Percentiles rank a stretch among this genome's conserved stretches.
phyloP scores from a whole-genome alignment of 352 stramenopile species.

The Plasmopara muralis region DNA sequence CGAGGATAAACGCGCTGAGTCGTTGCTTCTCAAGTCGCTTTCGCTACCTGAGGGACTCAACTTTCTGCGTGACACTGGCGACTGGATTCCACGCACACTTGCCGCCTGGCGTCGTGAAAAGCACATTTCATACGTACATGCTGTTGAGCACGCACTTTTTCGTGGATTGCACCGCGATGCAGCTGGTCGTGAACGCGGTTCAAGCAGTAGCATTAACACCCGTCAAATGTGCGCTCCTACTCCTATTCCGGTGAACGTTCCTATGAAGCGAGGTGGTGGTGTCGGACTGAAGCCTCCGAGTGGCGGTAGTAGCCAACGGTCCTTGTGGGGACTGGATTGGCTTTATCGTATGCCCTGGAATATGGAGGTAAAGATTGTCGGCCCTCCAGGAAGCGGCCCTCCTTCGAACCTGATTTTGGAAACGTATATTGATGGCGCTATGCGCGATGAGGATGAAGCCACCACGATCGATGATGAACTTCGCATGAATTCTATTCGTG shows the following conservation, averaged over 20 bases:
- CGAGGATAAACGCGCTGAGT: constrained; percentile 73
- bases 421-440: constrained; percentile 80
- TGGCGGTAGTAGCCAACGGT: constrained; percentile 53
- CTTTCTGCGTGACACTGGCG: constrained; percentile 71
- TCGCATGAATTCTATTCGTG: constrained; percentile 82
- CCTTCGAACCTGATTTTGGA: constrained; percentile 84
- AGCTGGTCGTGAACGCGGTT: constrained; percentile 49
- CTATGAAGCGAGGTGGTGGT: constrained; percentile 67
- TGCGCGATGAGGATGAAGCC: constrained; percentile 65
- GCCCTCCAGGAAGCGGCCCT: constrained; percentile 71
- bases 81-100: constrained; percentile 80
- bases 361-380: constrained; percentile 88
- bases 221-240: constrained; percentile 56
- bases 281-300: constrained; percentile 42
- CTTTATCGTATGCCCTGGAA: constrained; percentile 89
- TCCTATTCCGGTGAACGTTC: constrained; percentile 79
- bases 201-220: constrained; percentile 22
- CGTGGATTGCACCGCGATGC: constrained; percentile 77
- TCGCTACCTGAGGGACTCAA: constrained; percentile 70
- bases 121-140: constrained; percentile 80
- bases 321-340: constrained; percentile 82
- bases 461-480: constrained; percentile 74
- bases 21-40: constrained; percentile 76
- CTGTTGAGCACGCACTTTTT: constrained; percentile 76
- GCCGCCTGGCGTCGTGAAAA: constrained; percentile 73